Evolutionary conservation across 2,329 filamentous ascomycete species (phyloP).

Genomic region (Hypomyces rosellus): DNA sequence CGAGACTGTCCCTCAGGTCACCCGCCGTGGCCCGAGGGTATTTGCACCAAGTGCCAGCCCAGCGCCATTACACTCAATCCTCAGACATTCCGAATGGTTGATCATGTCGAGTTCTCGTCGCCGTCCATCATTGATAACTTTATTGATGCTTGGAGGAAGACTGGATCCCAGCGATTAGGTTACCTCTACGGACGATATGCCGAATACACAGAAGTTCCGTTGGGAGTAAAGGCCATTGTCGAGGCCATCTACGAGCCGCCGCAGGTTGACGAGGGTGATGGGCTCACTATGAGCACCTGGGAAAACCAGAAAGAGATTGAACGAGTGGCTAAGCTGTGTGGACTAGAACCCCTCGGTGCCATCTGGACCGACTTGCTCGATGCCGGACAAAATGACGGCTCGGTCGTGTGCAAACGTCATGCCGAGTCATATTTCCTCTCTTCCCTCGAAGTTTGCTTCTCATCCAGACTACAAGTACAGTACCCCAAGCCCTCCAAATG

Average conservation of each 20-base stretch:
- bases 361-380: conserved; percentile 93
- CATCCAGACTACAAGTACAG: conserved; percentile 78
- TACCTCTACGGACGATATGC: conserved; percentile 88
- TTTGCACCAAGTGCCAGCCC: conserved; percentile 96
- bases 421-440: conserved; percentile 92
- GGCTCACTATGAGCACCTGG: conserved; percentile 79
- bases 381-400: conserved; percentile 72
- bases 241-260: conserved; percentile 97
- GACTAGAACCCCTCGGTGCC: conserved; percentile 80
- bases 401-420: conserved; percentile 90
- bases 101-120: conserved; percentile 93
- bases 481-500: conserved; percentile 90
- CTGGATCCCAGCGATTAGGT: conserved; percentile 76
- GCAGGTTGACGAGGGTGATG: conserved; percentile 82
- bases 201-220: conserved; percentile 85
- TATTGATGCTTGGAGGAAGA: conserved; percentile 85
- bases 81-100: conserved; percentile 92
- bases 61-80: conserved; percentile 94
- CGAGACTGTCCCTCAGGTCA: conserved; percentile 89
- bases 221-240: conserved; percentile 91
- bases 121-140: conserved; percentile 81
- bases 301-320: conserved; percentile 77
- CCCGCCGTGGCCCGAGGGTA: conserved; percentile 88
- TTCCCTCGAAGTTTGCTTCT: conserved; percentile 86
- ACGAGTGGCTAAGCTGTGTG: conserved; percentile 72